These are phyloP conservation scores for Leucocoprinus leucothites DNA, from an alignment of 768 basidiomycete species.

Conservation along the genomic window DNA sequence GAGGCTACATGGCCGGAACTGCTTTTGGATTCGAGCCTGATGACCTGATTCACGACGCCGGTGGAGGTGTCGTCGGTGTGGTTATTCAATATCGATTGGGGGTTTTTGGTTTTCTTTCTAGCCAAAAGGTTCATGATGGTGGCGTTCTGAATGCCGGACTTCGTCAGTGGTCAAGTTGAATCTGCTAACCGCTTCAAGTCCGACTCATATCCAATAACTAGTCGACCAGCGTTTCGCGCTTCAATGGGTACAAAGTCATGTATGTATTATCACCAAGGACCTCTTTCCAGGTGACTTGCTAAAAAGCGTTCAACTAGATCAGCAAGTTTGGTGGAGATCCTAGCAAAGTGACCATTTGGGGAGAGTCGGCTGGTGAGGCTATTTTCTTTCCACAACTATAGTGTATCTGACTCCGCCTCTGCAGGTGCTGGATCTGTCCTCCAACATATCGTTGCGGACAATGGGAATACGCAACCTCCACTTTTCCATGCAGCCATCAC, in stretches of 20 bases:
- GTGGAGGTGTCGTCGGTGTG: constrained; percentile 34
- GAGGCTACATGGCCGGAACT: constrained; percentile 7
- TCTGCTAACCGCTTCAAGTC: no score
- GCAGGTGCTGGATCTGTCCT: constrained; percentile 46
- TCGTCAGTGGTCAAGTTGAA: constrained; percentile 26
- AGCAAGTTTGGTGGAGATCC: constrained; percentile 41
- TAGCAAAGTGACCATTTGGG: constrained; percentile 40
- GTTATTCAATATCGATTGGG: constrained; percentile 44
- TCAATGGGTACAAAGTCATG: constrained; percentile 40
- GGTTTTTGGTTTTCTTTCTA: constrained; percentile 45
- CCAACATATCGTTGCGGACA: constrained; percentile 45
- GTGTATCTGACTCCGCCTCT: not conserved
- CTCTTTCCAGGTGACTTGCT: not conserved
- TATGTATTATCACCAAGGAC: constrained; percentile 13
- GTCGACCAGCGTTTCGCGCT: constrained; percentile 47
- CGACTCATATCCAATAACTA: constrained; percentile 10
- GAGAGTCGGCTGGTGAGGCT: constrained; percentile 27
- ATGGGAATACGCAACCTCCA: constrained; percentile 41
- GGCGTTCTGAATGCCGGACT: constrained; percentile 50
- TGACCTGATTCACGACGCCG: constrained; percentile 33
- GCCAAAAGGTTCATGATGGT: constrained; percentile 35
- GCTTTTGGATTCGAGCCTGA: constrained; percentile 23
- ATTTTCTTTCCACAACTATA: not conserved
- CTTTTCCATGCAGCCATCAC: constrained; percentile 42
- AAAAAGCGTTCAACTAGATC: constrained; percentile 24